These are phyloP conservation scores for Vitis labrusca DNA, from an alignment of 164 flowering plant species.

Conservation along the genomic window DNA sequence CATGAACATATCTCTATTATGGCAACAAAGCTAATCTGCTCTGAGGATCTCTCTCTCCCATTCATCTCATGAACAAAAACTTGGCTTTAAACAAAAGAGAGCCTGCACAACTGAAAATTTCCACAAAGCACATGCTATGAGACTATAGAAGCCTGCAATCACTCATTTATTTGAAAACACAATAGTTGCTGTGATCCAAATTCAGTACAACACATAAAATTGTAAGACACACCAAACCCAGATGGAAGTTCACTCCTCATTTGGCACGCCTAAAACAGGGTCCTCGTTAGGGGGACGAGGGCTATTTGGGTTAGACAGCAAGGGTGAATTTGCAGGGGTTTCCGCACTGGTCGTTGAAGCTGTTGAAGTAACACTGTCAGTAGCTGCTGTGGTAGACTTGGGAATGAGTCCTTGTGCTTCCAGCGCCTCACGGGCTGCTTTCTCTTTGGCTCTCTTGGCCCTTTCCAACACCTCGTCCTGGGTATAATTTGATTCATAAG, in stretches of 20 bases:
- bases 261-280: constrained; percentile 2
- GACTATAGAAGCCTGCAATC: background rate
- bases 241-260: constrained; percentile 4
- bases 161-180: background rate
- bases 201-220: background rate
- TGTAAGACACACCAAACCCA: background rate
- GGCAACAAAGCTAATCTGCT: background rate
- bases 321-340: too few species aligned
- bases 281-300: constrained; percentile 1
- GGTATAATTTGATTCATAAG: constrained; percentile 5
- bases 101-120: background rate
- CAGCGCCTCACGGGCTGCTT: constrained; percentile 55
- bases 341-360: constrained; percentile 1
- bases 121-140: background rate
- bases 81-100: too few species aligned
- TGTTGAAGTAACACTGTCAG: constrained; percentile 3
- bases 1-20: too few species aligned
- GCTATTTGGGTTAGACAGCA: too few species aligned
- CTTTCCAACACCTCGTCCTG: constrained; percentile 82
- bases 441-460: constrained; percentile 55
- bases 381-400: constrained; percentile 15
- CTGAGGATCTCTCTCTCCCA: background rate
- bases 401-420: constrained; percentile 40
- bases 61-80: too few species aligned
- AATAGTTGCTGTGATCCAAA: background rate